Evolutionary conservation across 192 early-diverging fungal genomes (phyloP).

Genomic region (Funneliformis geosporum): DNA sequence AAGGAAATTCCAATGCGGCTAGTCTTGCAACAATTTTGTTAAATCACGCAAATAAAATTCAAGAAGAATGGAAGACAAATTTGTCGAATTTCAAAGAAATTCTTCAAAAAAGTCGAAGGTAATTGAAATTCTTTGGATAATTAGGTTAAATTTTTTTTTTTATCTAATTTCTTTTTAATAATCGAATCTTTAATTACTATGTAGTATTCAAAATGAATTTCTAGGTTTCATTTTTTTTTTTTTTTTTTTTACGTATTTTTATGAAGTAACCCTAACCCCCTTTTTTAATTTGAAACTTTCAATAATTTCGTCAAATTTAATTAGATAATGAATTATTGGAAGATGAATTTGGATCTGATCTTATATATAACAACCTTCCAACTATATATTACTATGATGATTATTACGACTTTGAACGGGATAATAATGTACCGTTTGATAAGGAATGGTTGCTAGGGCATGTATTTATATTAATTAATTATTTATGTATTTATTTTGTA

Average conservation of each 20-base stretch:
- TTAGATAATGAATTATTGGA: background rate
- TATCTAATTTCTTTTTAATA: constrained; percentile 1
- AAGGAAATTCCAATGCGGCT: constrained; percentile 13
- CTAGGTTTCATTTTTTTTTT: too few relatives aligned
- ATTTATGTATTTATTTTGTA: background rate
- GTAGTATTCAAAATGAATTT: background rate
- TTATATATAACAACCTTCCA: constrained; percentile 18
- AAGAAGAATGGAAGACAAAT: constrained; percentile 11
- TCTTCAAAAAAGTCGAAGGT: constrained; percentile 22
- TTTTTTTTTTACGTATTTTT: background rate
- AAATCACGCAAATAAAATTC: background rate
- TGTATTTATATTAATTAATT: constrained; percentile 9
- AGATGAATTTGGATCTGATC: constrained; percentile 27
- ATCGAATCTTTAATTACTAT: background rate
- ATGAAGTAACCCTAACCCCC: background rate
- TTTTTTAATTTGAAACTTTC: background rate
- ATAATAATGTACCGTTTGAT: constrained; percentile 29
- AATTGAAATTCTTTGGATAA: background rate
- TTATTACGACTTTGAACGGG: background rate
- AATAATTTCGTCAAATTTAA: background rate
- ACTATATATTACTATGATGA: constrained; percentile 22
- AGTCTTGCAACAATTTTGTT: constrained; percentile 19
- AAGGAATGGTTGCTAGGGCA: constrained; percentile 57
- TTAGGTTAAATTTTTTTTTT: background rate
- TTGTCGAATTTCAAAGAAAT: constrained; percentile 14